Percentiles rank a stretch among this genome's conserved stretches.
phyloP scores from a whole-genome alignment of 768 basidiomycete genomes.

The Coprinopsis cinerea region DNA sequence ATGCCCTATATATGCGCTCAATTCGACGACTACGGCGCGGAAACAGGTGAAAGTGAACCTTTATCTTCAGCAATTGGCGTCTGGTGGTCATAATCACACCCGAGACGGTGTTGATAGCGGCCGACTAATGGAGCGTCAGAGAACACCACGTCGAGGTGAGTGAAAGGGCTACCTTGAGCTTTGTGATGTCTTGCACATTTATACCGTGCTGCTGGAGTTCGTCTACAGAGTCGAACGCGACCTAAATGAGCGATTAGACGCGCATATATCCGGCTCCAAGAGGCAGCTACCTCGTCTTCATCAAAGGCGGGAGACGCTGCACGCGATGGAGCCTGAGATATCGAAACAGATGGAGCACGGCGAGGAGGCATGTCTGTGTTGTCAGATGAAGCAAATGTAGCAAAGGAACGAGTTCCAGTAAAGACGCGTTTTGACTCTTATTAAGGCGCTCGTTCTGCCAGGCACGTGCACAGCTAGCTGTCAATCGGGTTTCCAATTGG shows the following conservation, averaged over 20 bases:
- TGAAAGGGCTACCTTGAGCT: slow-evolving; percentile 65
- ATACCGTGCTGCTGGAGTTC: slow-evolving; percentile 87
- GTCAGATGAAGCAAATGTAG: not conserved
- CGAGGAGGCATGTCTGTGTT: slow-evolving; percentile 55
- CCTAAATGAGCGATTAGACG: slow-evolving; percentile 26
- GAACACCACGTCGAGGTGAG: not conserved
- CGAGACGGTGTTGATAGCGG: slow-evolving; percentile 78
- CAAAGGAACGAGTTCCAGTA: not conserved
- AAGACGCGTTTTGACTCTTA: slow-evolving; percentile 10
- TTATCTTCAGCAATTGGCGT: slow-evolving; percentile 88
- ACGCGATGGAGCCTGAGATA: slow-evolving; percentile 42
- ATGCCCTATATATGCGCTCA: slow-evolving; percentile 54
- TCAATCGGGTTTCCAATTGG: slow-evolving; percentile 1
- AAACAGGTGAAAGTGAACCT: no score
- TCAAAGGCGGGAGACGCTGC: slow-evolving; percentile 39
- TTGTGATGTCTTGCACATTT: slow-evolving; percentile 91
- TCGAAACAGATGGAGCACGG: slow-evolving; percentile 44
- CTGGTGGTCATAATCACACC: slow-evolving; percentile 91
- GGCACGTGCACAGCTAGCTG: slow-evolving; percentile 13
- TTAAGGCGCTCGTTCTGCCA: not conserved
- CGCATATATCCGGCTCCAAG: not conserved
- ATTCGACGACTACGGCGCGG: not conserved
- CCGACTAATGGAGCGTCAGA: slow-evolving; percentile 40
- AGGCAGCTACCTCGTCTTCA: slow-evolving; percentile 34
- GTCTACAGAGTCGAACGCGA: slow-evolving; percentile 75